Percentiles rank a stretch among this genome's conserved stretches.
phyloP scores from a whole-genome alignment of 805 yeast genomes.

The Spathaspora arborariae region DNA sequence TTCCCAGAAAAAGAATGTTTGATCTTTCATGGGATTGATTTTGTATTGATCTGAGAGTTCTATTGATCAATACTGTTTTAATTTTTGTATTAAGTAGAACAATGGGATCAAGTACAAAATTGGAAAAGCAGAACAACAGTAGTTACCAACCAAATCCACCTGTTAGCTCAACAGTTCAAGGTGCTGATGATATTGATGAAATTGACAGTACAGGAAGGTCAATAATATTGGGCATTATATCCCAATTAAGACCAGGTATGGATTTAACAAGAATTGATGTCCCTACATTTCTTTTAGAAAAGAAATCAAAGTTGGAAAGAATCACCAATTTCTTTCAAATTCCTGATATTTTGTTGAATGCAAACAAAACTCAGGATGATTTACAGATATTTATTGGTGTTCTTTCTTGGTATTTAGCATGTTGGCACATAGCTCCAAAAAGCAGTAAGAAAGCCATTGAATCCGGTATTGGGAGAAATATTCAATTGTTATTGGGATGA shows the following conservation, averaged over 20 bases:
- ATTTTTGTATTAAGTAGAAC: too few species aligned
- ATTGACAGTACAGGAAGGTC: slow-evolving; percentile 88
- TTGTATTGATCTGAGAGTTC: too few species aligned
- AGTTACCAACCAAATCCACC: too few species aligned
- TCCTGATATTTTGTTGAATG: slow-evolving; percentile 70
- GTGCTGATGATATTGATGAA: slow-evolving; percentile 92
- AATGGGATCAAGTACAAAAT: too few species aligned
- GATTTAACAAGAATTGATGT: slow-evolving; percentile 87
- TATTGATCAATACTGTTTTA: too few species aligned
- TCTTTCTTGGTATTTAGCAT: slow-evolving; percentile 85
- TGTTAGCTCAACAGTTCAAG: too few species aligned
- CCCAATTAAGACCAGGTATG: slow-evolving; percentile 89
- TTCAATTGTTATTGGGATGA: slow-evolving; percentile 92
- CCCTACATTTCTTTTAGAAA: slow-evolving; percentile 92
- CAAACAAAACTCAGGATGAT: slow-evolving; percentile 57
- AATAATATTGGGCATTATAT: slow-evolving; percentile 81
- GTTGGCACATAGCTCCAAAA: slow-evolving; percentile 99
- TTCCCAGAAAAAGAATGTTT: too few species aligned
- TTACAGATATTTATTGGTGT: slow-evolving; percentile 68
- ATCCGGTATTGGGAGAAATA: slow-evolving; percentile 90
- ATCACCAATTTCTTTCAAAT: slow-evolving; percentile 83
- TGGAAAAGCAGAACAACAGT: too few species aligned
- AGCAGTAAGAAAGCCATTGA: slow-evolving; percentile 95
- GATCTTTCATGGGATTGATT: too few species aligned
- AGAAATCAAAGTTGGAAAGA: slow-evolving; percentile 94